Evolutionary conservation across 129 eudicot genomes (phyloP).

Genomic region (Heracleum sosnowskyi): DNA sequence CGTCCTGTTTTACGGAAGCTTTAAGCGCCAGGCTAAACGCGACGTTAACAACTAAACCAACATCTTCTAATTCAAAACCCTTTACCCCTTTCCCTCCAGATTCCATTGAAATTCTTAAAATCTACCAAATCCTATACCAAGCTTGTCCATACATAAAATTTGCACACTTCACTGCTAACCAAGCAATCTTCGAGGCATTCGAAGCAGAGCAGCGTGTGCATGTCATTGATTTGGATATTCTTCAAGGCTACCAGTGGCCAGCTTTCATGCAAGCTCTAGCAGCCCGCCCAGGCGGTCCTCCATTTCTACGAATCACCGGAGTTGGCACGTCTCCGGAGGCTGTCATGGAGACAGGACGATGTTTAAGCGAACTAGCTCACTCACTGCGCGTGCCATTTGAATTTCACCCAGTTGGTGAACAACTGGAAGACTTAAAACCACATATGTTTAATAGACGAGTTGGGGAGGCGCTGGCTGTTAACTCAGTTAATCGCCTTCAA

Average conservation of each 20-base stretch:
- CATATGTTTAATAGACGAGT: slow-evolving; percentile 10
- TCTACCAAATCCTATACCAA: slow-evolving; percentile 11
- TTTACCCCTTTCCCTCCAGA: slow-evolving; percentile 12
- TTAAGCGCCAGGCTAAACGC: slow-evolving; percentile 60
- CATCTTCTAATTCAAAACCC: slow-evolving; percentile 22
- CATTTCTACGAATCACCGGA: slow-evolving; percentile 1
- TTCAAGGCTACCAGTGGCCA: slow-evolving; percentile 16
- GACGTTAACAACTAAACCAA: slow-evolving; percentile 46
- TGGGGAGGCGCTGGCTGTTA: slow-evolving; percentile 9
- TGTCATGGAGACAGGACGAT: slow-evolving; percentile 10
- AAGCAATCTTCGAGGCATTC: slow-evolving; percentile 12
- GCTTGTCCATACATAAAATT: slow-evolving; percentile 14
- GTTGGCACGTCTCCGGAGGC: slow-evolving; percentile 9
- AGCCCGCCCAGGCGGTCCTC: slow-evolving; percentile 10
- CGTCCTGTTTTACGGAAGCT: slow-evolving; percentile 76
- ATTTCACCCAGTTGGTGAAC: slow-evolving; percentile 9
- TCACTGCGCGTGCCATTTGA: slow-evolving; percentile 10
- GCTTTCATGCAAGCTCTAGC: slow-evolving; percentile 13
- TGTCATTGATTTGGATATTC: slow-evolving; percentile 12
- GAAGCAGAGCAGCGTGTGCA: slow-evolving; percentile 12
- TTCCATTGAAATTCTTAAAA: slow-evolving; percentile 11
- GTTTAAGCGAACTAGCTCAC: slow-evolving; percentile 10
- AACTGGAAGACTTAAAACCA: slow-evolving; percentile 11
- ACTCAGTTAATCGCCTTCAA: slow-evolving; percentile 8
- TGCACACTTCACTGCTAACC: slow-evolving; percentile 14